phyloP scores from a whole-genome alignment of 192 early-diverging fungal species.

The Dissophora globulifera region DNA sequence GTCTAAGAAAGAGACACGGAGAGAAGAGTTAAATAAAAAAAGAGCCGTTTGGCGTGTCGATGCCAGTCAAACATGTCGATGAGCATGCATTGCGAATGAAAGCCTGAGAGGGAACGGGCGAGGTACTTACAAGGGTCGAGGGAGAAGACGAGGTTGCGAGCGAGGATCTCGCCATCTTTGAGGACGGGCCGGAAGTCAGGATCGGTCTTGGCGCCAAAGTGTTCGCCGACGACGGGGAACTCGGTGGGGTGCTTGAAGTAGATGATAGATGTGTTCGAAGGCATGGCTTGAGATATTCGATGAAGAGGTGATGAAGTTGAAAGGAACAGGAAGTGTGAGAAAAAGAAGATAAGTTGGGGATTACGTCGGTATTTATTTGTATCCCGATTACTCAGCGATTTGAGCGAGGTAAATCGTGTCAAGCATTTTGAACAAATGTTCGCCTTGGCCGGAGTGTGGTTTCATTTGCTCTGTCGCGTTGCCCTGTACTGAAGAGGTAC shows the following conservation, averaged over 20 bases:
- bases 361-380: no score
- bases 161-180: constrained; percentile 62
- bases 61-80: no score
- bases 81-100: background rate
- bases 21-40: background rate
- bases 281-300: no score
- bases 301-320: no score
- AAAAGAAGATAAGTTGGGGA: no score
- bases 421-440: no score
- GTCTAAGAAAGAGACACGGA: constrained; percentile 35
- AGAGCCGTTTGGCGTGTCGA: background rate
- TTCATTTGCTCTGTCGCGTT: no score
- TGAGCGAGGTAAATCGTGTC: no score
- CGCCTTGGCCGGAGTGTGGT: no score
- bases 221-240: constrained; percentile 58
- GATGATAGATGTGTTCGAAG: constrained; percentile 57
- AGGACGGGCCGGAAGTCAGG: constrained; percentile 61
- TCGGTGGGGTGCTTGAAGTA: constrained; percentile 56
- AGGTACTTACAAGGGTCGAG: constrained; percentile 76
- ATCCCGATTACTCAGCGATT: no score
- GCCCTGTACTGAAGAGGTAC: no score
- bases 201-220: constrained; percentile 59
- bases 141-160: constrained; percentile 74
- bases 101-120: no score
- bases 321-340: background rate